Evolutionary conservation across 768 basidiomycete species (phyloP).

Genomic region (Leccinum longicurvipes): DNA sequence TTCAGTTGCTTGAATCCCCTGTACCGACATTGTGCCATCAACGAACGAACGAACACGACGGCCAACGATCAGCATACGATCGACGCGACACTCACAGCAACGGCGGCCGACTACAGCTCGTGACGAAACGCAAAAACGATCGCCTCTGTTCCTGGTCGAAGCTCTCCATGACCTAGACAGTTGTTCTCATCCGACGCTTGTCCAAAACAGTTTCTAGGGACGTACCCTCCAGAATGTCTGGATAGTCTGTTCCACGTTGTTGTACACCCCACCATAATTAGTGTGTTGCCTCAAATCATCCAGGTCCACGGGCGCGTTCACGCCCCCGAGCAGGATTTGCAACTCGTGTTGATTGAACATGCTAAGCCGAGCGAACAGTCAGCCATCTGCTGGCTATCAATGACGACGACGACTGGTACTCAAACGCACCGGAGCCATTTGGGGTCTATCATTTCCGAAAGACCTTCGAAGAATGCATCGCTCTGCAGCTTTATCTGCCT

Average conservation of each 20-base stretch:
- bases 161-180: slow-evolving; percentile 61
- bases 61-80: background rate
- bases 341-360: slow-evolving; percentile 99
- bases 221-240: slow-evolving; percentile 79
- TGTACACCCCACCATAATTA: slow-evolving; percentile 78
- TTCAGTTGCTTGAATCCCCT: slow-evolving; percentile 85
- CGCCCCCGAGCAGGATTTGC: slow-evolving; percentile 87
- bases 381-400: background rate
- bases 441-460: slow-evolving; percentile 88
- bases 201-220: background rate
- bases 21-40: background rate
- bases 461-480: slow-evolving; percentile 85
- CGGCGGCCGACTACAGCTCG: slow-evolving; percentile 87
- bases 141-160: slow-evolving; percentile 81
- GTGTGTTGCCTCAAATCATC: slow-evolving; percentile 77
- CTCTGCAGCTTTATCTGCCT: slow-evolving; percentile 85
- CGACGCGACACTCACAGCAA: slow-evolving; percentile 57
- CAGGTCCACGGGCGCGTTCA: slow-evolving; percentile 79
- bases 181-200: background rate
- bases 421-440: slow-evolving; percentile 72
- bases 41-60: background rate
- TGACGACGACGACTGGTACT: background rate
- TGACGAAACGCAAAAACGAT: slow-evolving; percentile 83
- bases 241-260: slow-evolving; percentile 69
- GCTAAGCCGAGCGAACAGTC: slow-evolving; percentile 35